Evolutionary conservation across 352 stramenopile genomes (phyloP).

Genomic region (Phytophthora pistaciae): DNA sequence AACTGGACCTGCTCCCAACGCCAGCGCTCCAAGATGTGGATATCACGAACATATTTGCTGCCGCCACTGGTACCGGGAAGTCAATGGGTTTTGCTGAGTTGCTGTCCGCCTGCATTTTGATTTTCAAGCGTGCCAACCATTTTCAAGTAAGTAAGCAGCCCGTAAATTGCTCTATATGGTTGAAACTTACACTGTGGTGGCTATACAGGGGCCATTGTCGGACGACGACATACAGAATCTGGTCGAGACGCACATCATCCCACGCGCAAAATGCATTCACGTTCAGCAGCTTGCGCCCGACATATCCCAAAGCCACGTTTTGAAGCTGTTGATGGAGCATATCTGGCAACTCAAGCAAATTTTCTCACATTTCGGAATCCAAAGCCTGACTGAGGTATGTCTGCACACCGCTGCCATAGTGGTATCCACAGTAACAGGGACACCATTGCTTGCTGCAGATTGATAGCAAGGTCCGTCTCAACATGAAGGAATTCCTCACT

Average conservation of each 20-base stretch:
- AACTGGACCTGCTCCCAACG: slow-evolving; percentile 43
- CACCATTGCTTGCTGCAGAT: no score
- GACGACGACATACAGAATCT: slow-evolving; percentile 50
- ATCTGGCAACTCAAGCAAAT: slow-evolving; percentile 83
- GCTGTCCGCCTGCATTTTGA: slow-evolving; percentile 53
- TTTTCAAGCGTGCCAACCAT: slow-evolving; percentile 48
- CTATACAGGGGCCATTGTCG: slow-evolving; percentile 13
- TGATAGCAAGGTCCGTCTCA: slow-evolving; percentile 56
- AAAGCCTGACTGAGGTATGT: slow-evolving; percentile 64
- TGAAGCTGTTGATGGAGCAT: slow-evolving; percentile 73
- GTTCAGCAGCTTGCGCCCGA: slow-evolving; percentile 74
- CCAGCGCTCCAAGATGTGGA: slow-evolving; percentile 61
- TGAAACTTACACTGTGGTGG: neutral
- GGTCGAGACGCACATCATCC: slow-evolving; percentile 60
- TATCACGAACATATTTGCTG: slow-evolving; percentile 60
- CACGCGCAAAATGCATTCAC: slow-evolving; percentile 60
- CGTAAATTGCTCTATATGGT: neutral
- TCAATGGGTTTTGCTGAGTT: slow-evolving; percentile 65
- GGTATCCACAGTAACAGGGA: no score
- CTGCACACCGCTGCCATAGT: neutral
- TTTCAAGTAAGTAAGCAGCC: slow-evolving; percentile 27
- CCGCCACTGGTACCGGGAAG: slow-evolving; percentile 38
- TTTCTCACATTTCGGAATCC: slow-evolving; percentile 76
- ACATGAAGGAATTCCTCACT: slow-evolving; percentile 72
- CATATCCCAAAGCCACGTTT: slow-evolving; percentile 70